Base-by-base conservation (phyloP, 192 early-diverging fungal species). In the Coemansia sp. region DNA sequence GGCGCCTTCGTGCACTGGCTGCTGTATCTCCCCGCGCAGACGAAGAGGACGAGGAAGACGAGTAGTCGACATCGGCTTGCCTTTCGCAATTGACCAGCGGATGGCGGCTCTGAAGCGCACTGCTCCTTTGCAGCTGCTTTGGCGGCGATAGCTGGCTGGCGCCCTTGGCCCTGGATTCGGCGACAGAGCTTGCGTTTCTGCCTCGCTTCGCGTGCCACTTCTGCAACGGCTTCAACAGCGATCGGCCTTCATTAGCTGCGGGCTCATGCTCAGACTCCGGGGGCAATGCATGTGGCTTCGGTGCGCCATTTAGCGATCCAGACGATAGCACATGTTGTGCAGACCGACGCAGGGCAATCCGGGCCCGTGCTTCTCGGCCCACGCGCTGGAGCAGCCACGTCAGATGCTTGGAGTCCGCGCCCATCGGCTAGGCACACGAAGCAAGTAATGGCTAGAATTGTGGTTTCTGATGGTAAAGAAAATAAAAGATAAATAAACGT, bases 381-480 rank as follows among this genome's bases (percentile, higher is more conserved):
- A 72, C 30, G 4, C 65, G 69, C 46, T 62, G 55, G 50, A 78
- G 50, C 20, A 67, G 60, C 66, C 65, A 59, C 51, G 66, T 66
- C 50, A 78, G 39, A 35, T 70, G 64, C 50, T 67, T 76, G 18
- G 74, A 71, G 54, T 76, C 74, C 5, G 74, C 74, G 23, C 68
- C 74, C 74, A 76, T 75, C 34, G 50, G 14, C 29, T 8, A 23
- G 32, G 39, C 39, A 42, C 39, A 42, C 5, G 14, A 53, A 53
- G 18, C 0, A 27, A 53, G 11, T 29, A 53, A 53, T 27, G 11
- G 3, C 23, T 27, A 55, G 4, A 55, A 3, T 16, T 6, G 32
- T 34, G 32, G 32, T 34, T 9, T 34, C 32, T 34, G 32, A 34
- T 6, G 32, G 4, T 34, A 34, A 6, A 34, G 5, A 6, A 34